Evolutionary conservation across 2,329 filamentous ascomycete genomes (phyloP).

Genomic region (Pseudogymnoascus sp.): DNA sequence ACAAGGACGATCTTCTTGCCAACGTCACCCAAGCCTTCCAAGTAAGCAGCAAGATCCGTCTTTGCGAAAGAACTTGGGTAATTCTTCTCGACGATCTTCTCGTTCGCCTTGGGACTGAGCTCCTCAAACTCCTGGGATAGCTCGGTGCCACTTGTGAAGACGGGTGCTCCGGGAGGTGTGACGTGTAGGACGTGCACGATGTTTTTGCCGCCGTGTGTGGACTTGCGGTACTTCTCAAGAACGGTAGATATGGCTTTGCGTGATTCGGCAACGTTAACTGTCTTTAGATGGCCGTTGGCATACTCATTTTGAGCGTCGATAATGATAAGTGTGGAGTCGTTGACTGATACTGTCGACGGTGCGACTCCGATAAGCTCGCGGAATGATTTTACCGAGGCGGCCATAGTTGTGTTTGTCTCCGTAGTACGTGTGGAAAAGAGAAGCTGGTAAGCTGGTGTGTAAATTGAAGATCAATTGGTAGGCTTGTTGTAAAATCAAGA

Average conservation of each 20-base stretch:
- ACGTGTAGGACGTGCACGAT: constrained; percentile 56
- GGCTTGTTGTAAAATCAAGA: not conserved
- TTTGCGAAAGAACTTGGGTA: constrained; percentile 54
- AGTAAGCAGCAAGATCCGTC: constrained; percentile 50
- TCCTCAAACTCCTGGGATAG: constrained; percentile 57
- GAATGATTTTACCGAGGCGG: constrained; percentile 22
- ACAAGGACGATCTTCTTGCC: constrained; percentile 54
- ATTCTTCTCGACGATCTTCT: constrained; percentile 54
- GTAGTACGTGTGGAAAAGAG: not conserved
- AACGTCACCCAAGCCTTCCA: constrained; percentile 41
- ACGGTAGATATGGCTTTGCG: constrained; percentile 52
- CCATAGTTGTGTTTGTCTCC: not conserved
- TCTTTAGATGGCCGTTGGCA: constrained; percentile 48
- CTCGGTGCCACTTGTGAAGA: constrained; percentile 58
- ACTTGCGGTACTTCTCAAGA: constrained; percentile 54
- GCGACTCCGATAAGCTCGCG: constrained; percentile 42
- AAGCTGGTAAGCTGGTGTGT: not conserved
- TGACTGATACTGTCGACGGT: constrained; percentile 49
- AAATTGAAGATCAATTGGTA: not conserved
- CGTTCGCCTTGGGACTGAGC: constrained; percentile 44
- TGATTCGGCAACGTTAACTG: constrained; percentile 46
- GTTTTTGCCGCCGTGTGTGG: constrained; percentile 21
- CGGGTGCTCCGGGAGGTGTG: constrained; percentile 52
- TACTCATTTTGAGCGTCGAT: constrained; percentile 65
- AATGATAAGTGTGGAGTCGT: constrained; percentile 58